These are phyloP conservation scores for Metschnikowia anglica DNA, from an alignment of 805 yeast genomes.

Conservation along the genomic window DNA sequence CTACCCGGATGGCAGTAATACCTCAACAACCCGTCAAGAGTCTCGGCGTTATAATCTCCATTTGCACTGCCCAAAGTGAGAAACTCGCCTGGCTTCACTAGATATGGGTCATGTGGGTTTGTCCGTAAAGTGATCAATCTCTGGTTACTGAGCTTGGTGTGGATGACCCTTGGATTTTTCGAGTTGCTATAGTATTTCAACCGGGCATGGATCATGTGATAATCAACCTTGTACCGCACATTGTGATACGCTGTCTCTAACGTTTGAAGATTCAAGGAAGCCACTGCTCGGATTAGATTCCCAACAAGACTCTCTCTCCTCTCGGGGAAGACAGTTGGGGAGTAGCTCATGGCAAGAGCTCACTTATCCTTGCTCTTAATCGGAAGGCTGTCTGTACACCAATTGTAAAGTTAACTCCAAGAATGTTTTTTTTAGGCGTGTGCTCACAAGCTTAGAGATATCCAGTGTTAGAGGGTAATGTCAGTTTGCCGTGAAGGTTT, in stretches of 20 bases:
- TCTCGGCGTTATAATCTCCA: conserved; percentile 11
- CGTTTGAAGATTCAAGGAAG: conserved; percentile 13
- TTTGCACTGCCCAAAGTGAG: conserved; percentile 21
- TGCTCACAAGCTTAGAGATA: background rate
- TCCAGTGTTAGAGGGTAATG: background rate
- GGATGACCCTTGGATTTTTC: conserved; percentile 38
- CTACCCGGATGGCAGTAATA: conserved; percentile 12
- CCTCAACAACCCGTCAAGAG: conserved; percentile 14
- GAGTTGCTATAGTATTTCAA: conserved; percentile 40
- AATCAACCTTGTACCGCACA: conserved; percentile 33
- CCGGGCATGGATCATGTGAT: conserved; percentile 33
- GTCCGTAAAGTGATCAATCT: conserved; percentile 41
- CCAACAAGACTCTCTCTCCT: conserved; percentile 10
- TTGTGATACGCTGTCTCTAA: conserved; percentile 23
- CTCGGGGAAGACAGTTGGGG: conserved; percentile 9
- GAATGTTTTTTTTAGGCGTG: too few species aligned
- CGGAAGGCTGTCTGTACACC: too few species aligned
- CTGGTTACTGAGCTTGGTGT: conserved; percentile 32
- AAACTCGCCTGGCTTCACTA: conserved; percentile 33
- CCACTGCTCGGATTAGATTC: conserved; percentile 13
- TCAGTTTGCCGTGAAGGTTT: background rate
- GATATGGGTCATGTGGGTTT: conserved; percentile 33
- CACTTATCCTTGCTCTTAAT: too few species aligned
- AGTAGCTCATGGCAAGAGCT: conserved; percentile 4
- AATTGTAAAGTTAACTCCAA: too few species aligned